phyloP scores from a whole-genome alignment of 1,284 basidiomycete species.

The Bondarzewia mesenterica region DNA sequence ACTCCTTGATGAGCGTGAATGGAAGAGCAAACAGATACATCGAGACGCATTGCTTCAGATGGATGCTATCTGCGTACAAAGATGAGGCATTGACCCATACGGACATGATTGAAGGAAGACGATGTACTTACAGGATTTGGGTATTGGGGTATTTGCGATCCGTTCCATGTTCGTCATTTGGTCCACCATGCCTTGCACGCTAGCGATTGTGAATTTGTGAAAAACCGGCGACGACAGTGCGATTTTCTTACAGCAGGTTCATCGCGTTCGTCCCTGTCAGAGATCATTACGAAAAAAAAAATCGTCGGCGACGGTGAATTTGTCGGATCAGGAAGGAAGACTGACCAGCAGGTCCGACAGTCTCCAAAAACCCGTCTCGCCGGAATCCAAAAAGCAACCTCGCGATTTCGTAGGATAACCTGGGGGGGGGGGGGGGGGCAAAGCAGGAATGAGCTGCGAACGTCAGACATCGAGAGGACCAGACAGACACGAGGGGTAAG shows the following conservation, averaged over 20 bases:
- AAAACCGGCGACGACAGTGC: not conserved
- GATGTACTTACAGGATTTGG: conserved; percentile 62
- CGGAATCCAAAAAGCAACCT: conserved; percentile 66
- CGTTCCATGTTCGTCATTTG: conserved; percentile 82
- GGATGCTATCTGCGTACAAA: conserved; percentile 58
- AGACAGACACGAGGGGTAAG: conserved; percentile 62
- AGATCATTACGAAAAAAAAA: not conserved
- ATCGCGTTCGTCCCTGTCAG: conserved; percentile 64
- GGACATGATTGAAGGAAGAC: not conserved
- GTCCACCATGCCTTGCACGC: conserved; percentile 73
- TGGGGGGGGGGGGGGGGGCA: conserved; percentile 23
- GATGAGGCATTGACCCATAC: not conserved
- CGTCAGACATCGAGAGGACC: conserved; percentile 8
- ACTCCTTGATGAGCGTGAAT: conserved; percentile 70
- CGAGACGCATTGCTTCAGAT: conserved; percentile 90
- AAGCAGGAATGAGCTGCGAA: conserved; percentile 10
- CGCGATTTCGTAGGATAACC: conserved; percentile 74
- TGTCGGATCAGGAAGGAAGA: too few species aligned
- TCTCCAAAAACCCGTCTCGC: conserved; percentile 72
- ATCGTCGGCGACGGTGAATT: not conserved
- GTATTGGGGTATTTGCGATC: conserved; percentile 78
- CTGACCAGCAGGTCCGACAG: conserved; percentile 75
- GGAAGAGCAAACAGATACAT: conserved; percentile 84
- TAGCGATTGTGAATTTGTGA: conserved; percentile 19
- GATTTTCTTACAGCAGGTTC: conserved; percentile 45